Conservation (phyloP, 2,329 filamentous ascomycete genomes). For the Metarhizium album region DNA sequence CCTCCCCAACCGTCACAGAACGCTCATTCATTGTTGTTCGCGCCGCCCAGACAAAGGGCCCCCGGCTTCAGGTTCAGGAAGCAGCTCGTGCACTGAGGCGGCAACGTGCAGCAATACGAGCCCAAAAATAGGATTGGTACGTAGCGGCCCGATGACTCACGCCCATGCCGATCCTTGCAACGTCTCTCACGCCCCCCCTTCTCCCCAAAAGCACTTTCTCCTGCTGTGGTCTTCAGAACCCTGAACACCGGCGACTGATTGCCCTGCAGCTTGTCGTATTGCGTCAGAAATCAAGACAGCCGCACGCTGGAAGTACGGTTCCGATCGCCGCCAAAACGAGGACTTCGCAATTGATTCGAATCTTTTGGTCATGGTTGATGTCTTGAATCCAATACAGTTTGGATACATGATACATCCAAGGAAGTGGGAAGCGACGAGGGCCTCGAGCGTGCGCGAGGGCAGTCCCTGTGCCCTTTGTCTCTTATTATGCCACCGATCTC, state of each 20-base stretch:
- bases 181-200: too few relatives aligned
- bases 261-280: neutral
- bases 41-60: neutral
- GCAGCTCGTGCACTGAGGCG: neutral
- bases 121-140: conserved; percentile 6
- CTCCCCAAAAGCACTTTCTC: too few relatives aligned
- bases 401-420: too few relatives aligned
- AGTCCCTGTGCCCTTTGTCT: too few relatives aligned
- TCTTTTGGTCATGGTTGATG: neutral
- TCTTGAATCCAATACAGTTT: neutral
- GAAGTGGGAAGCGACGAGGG: too few relatives aligned
- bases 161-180: neutral
- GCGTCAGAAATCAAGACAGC: neutral
- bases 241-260: neutral
- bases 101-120: conserved; percentile 9
- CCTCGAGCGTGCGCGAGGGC: too few relatives aligned
- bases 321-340: neutral
- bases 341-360: neutral
- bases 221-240: neutral
- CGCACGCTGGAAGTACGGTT: neutral
- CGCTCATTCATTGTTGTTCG: neutral
- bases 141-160: neutral
- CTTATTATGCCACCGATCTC: too few relatives aligned
- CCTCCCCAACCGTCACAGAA: neutral
- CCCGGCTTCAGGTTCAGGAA: conserved; percentile 4